Evolutionary conservation across 305 asterid genomes (phyloP).

Genomic region (Rubia occidens): DNA sequence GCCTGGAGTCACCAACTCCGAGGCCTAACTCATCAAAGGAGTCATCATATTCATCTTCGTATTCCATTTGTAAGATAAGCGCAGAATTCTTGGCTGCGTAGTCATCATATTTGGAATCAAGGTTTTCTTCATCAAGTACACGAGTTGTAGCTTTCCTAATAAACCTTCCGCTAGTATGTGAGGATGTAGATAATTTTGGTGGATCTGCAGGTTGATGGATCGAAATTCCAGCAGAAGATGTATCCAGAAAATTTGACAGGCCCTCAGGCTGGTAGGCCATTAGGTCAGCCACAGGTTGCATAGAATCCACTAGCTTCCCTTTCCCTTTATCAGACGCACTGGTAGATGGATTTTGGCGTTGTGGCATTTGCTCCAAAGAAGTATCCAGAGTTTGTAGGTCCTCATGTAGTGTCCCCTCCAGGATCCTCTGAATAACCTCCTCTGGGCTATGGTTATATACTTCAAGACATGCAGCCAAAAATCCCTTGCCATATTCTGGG

Average conservation of each 20-base stretch:
- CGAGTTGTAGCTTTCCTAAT: constrained; percentile 47
- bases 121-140: constrained; percentile 34
- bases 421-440: constrained; percentile 89
- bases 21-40: too few species aligned
- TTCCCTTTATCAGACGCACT: constrained; percentile 55
- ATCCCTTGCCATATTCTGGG: constrained; percentile 84
- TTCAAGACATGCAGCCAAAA: constrained; percentile 80
- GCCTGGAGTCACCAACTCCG: too few species aligned
- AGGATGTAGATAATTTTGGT: constrained; percentile 22
- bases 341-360: constrained; percentile 29
- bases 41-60: too few species aligned
- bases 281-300: constrained; percentile 21
- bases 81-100: constrained; percentile 56
- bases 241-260: constrained; percentile 37
- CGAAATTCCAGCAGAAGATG: constrained; percentile 29
- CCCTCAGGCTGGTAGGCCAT: constrained; percentile 29
- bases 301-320: constrained; percentile 47
- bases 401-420: constrained; percentile 79
- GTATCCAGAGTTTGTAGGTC: constrained; percentile 61
- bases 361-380: constrained; percentile 41
- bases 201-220: constrained; percentile 33
- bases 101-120: constrained; percentile 38
- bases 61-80: constrained; percentile 66
- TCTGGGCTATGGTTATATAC: constrained; percentile 84
- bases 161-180: constrained; percentile 66